Evolutionary conservation across 2,329 filamentous ascomycete genomes (phyloP), one percentile per base, ranked within the genome.

Genomic region (Fusarium azukiicola): DNA sequence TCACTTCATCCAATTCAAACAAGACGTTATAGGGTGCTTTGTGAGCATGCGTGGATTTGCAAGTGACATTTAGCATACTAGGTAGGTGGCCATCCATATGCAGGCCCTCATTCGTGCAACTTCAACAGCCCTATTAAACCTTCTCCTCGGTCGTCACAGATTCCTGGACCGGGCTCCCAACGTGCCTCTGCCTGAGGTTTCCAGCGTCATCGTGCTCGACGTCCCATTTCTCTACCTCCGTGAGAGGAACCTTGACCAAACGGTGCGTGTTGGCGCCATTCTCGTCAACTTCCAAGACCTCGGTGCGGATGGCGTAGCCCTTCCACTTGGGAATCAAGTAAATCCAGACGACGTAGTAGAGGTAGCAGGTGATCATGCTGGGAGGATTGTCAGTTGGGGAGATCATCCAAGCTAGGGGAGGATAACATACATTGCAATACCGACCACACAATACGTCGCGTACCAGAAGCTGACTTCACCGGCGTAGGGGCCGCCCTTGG

Each of bases 391-490:
- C 2, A 4, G 16, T 75, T 7, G 77, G 50, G 17, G 40, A 10
- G 19, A 4, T 21, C 4, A 4, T 10, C 2, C 3, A 3, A 11
- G 2, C 6, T 3, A 19, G 5, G 3, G 44, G 13, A 44, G 8
- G 16, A 19, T 5, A 23, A 91, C 92, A 89, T 87, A 94, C 92
- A 95, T 90, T 32, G 85, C 93, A 73, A 96, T 90, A 0, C 95
- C 94, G 1, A 93, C 91, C 1, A 93, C 91, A 27, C 92, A 91
- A 79, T 96, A 96, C 0, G 94, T 96, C 2, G 90, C 94, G 78
- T 96, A 96, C 92, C 93, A 96, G 85, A 96, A 96, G 69, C 92
- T 94, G 3, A 96, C 94, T 72, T 94, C 92, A 0, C 94, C 95
- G 0, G 91, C 92, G 46, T 91, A 90, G 0, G 87, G 87, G 0